A percentile compares a stretch with the other conserved stretches of the same genome.
These are phyloP conservation scores for Ceratobasidium sp. DNA, from an alignment of 1,284 basidiomycete species.

Conservation along the genomic window DNA sequence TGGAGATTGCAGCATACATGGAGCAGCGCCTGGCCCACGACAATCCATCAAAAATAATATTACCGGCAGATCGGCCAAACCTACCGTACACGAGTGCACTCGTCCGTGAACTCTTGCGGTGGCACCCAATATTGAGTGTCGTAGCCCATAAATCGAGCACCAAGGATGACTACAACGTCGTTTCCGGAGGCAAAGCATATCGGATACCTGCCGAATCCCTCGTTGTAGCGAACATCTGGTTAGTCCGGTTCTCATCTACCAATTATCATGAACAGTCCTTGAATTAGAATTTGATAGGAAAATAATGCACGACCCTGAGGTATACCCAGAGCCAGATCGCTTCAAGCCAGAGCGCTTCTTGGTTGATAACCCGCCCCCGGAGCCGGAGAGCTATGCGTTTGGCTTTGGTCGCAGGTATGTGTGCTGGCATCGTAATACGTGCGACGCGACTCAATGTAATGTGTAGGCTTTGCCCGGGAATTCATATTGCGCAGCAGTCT, in stretches of 20 bases:
- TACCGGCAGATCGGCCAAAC: neutral
- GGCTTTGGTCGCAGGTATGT: conserved; percentile 1
- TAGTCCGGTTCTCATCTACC: neutral
- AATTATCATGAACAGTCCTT: too few species aligned
- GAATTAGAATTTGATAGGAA: too few species aligned
- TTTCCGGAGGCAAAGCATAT: neutral
- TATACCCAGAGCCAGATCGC: neutral
- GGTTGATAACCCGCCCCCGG: neutral
- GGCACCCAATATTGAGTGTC: neutral
- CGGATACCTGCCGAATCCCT: neutral
- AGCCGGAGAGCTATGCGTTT: neutral
- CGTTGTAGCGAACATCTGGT: conserved; percentile 1
- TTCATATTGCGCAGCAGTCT: neutral
- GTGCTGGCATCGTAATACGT: neutral
- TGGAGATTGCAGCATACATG: neutral
- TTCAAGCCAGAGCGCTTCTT: conserved; percentile 6
- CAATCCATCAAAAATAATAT: neutral
- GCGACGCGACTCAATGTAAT: neutral
- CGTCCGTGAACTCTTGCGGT: neutral
- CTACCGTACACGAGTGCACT: neutral
- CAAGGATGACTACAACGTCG: neutral
- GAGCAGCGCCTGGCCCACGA: neutral
- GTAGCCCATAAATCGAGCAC: neutral
- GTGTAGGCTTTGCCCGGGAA: neutral
- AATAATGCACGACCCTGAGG: neutral